Conservation (phyloP, 495 filamentous ascomycete species). For the Eremomyces bilateralis region DNA sequence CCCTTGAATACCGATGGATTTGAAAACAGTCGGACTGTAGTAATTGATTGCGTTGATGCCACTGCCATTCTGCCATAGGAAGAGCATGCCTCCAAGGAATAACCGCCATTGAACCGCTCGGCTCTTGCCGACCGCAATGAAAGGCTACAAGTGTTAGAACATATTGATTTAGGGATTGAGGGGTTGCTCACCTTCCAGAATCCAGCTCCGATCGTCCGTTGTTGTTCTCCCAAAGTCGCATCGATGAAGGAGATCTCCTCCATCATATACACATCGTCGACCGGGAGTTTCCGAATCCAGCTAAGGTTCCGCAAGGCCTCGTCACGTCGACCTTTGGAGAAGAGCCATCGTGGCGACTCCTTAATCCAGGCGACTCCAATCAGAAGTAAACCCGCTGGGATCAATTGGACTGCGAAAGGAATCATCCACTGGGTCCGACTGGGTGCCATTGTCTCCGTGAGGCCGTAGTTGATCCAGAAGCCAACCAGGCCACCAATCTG, state of each 20-base stretch:
- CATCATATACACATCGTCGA: slow-evolving; percentile 38
- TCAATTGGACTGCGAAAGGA: slow-evolving; percentile 34
- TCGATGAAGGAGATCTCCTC: slow-evolving; percentile 44
- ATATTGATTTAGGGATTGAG: background rate
- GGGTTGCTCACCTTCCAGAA: slow-evolving; percentile 29
- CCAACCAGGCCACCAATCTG: slow-evolving; percentile 53
- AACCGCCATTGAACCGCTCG: slow-evolving; percentile 35
- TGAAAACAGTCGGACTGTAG: slow-evolving; percentile 36
- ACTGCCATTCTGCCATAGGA: slow-evolving; percentile 43
- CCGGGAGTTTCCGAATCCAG: slow-evolving; percentile 39
- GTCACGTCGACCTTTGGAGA: slow-evolving; percentile 30
- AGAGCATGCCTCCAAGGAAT: slow-evolving; percentile 43
- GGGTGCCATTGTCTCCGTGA: slow-evolving; percentile 23
- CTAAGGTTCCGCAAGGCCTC: slow-evolving; percentile 34
- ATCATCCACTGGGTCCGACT: slow-evolving; percentile 31
- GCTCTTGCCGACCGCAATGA: slow-evolving; percentile 28
- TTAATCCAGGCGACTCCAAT: slow-evolving; percentile 28
- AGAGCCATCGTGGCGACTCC: slow-evolving; percentile 43
- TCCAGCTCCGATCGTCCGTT: slow-evolving; percentile 31
- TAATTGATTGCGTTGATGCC: slow-evolving; percentile 53
- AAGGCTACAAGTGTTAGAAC: slow-evolving; percentile 20
- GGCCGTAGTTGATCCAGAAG: slow-evolving; percentile 28
- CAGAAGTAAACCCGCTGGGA: slow-evolving; percentile 29
- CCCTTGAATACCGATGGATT: slow-evolving; percentile 31
- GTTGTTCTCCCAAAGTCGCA: slow-evolving; percentile 32